These are phyloP conservation scores for Schizosaccharomyces octosporus DNA, from an alignment of 805 yeast genomes.

Conservation along the genomic window DNA sequence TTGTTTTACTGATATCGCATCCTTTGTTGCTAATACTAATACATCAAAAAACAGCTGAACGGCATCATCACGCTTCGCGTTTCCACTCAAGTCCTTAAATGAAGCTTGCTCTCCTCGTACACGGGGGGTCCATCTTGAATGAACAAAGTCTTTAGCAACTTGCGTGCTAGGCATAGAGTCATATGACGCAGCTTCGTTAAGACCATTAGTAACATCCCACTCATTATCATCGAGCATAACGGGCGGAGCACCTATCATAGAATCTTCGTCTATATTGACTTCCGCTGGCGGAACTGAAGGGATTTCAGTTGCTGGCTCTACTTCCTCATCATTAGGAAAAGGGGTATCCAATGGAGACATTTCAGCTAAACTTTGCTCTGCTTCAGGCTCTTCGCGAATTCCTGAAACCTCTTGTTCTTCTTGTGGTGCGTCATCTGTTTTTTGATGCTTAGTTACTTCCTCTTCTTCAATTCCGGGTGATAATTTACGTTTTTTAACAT, in stretches of 20 bases:
- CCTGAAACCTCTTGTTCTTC: too few relatives aligned
- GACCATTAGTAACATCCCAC: neutral
- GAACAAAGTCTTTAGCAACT: neutral
- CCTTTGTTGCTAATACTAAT: conserved; percentile 56
- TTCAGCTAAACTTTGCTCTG: too few relatives aligned
- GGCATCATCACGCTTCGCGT: conserved; percentile 23
- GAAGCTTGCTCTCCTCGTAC: neutral
- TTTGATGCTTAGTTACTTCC: too few relatives aligned
- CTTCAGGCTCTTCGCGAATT: too few relatives aligned
- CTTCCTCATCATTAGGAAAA: too few relatives aligned
- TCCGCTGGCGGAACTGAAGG: neutral
- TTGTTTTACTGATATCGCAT: conserved; percentile 41
- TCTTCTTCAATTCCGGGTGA: neutral
- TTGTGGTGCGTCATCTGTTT: too few relatives aligned
- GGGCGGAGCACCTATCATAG: neutral
- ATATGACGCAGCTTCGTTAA: neutral
- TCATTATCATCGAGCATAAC: neutral
- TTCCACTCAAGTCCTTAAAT: neutral
- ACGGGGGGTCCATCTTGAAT: neutral
- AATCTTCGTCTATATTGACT: neutral
- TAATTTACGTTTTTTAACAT: neutral
- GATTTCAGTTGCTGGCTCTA: too few relatives aligned
- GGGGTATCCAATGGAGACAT: too few relatives aligned
- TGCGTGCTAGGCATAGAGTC: neutral
- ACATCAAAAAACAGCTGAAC: conserved; percentile 59